Base-by-base conservation (phyloP, 2,329 filamentous ascomycete genomes). In the Clonostachys chloroleuca region DNA sequence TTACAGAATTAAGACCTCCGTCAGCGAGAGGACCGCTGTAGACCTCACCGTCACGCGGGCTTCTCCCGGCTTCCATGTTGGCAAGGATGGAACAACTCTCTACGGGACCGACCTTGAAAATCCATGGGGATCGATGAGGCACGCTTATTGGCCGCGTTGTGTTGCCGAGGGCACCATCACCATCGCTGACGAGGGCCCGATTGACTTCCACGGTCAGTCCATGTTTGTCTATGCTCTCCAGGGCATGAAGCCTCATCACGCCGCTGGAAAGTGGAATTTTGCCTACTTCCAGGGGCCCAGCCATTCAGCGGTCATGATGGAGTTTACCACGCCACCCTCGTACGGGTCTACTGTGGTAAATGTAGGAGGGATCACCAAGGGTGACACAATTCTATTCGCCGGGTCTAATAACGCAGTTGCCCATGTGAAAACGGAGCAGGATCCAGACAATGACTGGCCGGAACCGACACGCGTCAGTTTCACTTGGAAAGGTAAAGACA, bases 201-300 rank as follows among this genome's bases (percentile, higher is more conserved):
- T 96, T 52, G 86, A 96, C 64, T 84, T 96, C 65, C 86, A 82
- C 60, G 92, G 92, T 48, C 81, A 77, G 52, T 91, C 84, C 34
- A 74, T 95, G 59, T 92, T 91, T 69, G 78, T 86, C 55, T 87
- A 94, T 65, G 92, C 90, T 39, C 74, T 97, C 44, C 94, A 97
- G 72, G 94, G 92, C 65, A 97, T 97, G 92, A 99, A 99, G 79
- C 94, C 94, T 37, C 94, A 99, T 67, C 95, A 99, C 65, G 88
- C 91, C 49, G 92, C 92, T 51, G 84, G 88, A 30, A 83, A 81
- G 53, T 99, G 94, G 94, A 96, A 94, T 70, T 99, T 96, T 73
- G 78, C 82, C 67, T 83, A 92, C 70, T 96, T 96, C 74, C 92
- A 97, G 65, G 86, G 89, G 13, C 86, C 90, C 18, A 89, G 77